A percentile compares a stretch with the other conserved stretches of the same genome.
These are phyloP conservation scores for Tolypocladium nubicola DNA, from an alignment of 2,329 filamentous ascomycete genomes.

Conservation along the genomic window DNA sequence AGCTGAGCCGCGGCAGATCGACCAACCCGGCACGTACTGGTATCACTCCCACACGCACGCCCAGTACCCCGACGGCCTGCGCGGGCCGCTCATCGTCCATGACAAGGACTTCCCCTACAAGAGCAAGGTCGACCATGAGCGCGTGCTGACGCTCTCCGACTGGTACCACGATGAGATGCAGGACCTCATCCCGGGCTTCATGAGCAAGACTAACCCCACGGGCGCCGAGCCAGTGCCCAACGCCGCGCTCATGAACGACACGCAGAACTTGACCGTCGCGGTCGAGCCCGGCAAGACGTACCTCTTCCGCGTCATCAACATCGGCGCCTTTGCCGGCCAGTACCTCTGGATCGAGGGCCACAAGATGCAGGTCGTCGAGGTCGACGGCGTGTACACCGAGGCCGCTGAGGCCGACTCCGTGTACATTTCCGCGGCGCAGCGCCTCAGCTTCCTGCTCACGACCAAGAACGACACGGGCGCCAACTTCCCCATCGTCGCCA, in stretches of 20 bases:
- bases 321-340: constrained; percentile 60
- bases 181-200: constrained; percentile 34
- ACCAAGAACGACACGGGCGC: constrained; percentile 48
- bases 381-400: constrained; percentile 62
- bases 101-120: constrained; percentile 50
- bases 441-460: constrained; percentile 51
- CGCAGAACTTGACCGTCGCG: constrained; percentile 44
- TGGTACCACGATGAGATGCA: constrained; percentile 56
- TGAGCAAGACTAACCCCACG: constrained; percentile 43
- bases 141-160: constrained; percentile 55
- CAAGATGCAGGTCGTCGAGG: constrained; percentile 59
- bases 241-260: constrained; percentile 61
- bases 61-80: constrained; percentile 61
- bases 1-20: constrained; percentile 25
- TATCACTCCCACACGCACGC: constrained; percentile 61
- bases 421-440: constrained; percentile 58
- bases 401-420: constrained; percentile 49
- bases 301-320: constrained; percentile 60
- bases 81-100: constrained; percentile 53
- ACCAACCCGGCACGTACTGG: constrained; percentile 69
- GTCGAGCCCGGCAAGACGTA: constrained; percentile 62
- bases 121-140: constrained; percentile 49
- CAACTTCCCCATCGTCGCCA: constrained; percentile 59
- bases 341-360: constrained; percentile 59
- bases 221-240: constrained; percentile 58